Evolutionary conservation across 306 rosid species (phyloP).

Genomic region (Myrica gale): DNA sequence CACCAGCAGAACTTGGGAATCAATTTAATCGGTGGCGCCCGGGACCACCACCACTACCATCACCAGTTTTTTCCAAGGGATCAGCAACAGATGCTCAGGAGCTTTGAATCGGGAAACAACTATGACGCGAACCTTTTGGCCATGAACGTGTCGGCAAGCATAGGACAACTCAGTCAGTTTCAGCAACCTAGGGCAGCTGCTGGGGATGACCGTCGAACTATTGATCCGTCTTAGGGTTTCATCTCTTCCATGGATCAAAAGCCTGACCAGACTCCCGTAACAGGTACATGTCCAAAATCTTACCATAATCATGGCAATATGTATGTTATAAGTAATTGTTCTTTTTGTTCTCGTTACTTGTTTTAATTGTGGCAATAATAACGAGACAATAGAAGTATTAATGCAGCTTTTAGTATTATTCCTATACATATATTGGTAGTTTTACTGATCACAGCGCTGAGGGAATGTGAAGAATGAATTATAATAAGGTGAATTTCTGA

Average conservation of each 20-base stretch:
- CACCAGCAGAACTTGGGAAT: constrained; percentile 29
- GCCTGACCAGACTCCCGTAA: neutral
- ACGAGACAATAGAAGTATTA: too few species aligned
- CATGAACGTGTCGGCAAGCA: constrained; percentile 72
- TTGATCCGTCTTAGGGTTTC: constrained; percentile 75
- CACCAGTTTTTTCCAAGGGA: constrained; percentile 71
- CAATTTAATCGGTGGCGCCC: constrained; percentile 27
- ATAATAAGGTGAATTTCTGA: neutral
- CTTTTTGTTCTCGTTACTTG: too few species aligned
- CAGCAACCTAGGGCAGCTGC: constrained; percentile 68
- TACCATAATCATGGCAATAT: neutral
- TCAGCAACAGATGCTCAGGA: constrained; percentile 43
- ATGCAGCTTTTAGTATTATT: neutral
- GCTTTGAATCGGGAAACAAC: constrained; percentile 41
- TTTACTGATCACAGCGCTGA: neutral
- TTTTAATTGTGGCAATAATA: too few species aligned
- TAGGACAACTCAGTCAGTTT: constrained; percentile 69
- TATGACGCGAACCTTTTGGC: constrained; percentile 73
- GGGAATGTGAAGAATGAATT: neutral
- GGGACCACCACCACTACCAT: constrained; percentile 48
- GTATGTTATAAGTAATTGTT: too few species aligned
- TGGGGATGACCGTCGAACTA: constrained; percentile 69
- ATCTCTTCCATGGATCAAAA: constrained; percentile 4
- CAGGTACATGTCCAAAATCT: constrained; percentile 7
- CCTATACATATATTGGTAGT: neutral